Conservation (phyloP, 176 grass and related monocot species). For the Leersia perrieri region DNA sequence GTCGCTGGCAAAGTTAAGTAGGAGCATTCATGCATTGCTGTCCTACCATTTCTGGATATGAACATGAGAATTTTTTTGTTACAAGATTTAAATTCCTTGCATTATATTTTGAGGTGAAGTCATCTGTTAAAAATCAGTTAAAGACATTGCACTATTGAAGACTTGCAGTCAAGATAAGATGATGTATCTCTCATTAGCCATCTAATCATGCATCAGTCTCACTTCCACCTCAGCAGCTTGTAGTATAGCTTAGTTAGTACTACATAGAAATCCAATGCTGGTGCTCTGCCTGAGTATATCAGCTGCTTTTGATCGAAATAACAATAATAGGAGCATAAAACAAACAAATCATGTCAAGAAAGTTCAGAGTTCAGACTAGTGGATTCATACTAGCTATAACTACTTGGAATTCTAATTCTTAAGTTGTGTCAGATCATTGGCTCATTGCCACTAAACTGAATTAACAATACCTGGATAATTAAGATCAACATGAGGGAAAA, state of each 20-base stretch:
- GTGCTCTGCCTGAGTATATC: background rate
- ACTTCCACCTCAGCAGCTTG: background rate
- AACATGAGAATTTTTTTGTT: slow-evolving; percentile 14
- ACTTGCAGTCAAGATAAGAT: slow-evolving; percentile 33
- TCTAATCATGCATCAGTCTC: slow-evolving; percentile 27
- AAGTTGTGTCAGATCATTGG: slow-evolving; percentile 4
- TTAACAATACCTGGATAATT: slow-evolving; percentile 32
- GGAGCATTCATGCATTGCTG: background rate
- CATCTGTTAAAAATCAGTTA: background rate
- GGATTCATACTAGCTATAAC: slow-evolving; percentile 11
- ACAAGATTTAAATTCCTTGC: background rate
- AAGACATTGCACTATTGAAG: background rate
- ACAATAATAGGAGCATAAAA: background rate
- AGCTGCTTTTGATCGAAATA: slow-evolving; percentile 1
- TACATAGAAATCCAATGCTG: slow-evolving; percentile 9
- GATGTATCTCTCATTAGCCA: slow-evolving; percentile 1
- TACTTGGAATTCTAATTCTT: background rate
- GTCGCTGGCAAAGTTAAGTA: background rate
- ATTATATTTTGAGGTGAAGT: background rate
- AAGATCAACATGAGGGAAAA: background rate
- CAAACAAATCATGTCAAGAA: background rate
- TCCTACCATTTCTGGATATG: background rate
- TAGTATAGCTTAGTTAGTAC: slow-evolving; percentile 1
- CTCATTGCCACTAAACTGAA: background rate
- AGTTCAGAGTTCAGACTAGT: background rate